Evolutionary conservation across 2,329 filamentous ascomycete species (phyloP).

Genomic region (Xylariales sp.): DNA sequence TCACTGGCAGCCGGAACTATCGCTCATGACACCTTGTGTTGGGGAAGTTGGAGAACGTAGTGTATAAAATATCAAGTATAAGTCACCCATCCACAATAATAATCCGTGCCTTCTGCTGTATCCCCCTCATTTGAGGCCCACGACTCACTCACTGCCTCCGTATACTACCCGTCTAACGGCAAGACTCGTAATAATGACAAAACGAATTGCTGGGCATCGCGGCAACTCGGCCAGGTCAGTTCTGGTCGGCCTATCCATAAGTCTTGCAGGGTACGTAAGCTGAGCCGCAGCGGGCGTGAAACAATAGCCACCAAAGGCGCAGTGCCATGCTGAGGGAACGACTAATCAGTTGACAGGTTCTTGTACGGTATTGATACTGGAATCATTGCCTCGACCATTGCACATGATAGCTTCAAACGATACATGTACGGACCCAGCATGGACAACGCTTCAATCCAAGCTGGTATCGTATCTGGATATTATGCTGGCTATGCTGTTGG

Average conservation of each 20-base stretch:
- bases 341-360: constrained; percentile 23
- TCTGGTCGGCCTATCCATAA: constrained; percentile 26
- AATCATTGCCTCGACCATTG: constrained; percentile 38
- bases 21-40: background rate
- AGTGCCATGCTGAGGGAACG: background rate
- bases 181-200: constrained; percentile 12
- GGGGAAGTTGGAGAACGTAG: constrained; percentile 1
- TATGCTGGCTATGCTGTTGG: constrained; percentile 33
- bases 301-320: background rate
- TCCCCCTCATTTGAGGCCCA: constrained; percentile 7
- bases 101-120: background rate
- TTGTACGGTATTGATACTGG: constrained; percentile 35
- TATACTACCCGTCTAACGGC: background rate
- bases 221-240: constrained; percentile 32
- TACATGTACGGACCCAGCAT: constrained; percentile 34
- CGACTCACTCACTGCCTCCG: background rate
- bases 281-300: background rate
- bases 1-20: background rate
- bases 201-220: constrained; percentile 26
- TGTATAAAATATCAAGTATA: constrained; percentile 17
- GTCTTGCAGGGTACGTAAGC: constrained; percentile 29
- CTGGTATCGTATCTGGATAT: constrained; percentile 35
- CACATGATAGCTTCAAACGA: constrained; percentile 35
- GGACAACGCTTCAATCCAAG: constrained; percentile 25
- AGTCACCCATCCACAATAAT: background rate